phyloP scores from a whole-genome alignment of 208 protist species.

The Phytomonas sp. region DNA sequence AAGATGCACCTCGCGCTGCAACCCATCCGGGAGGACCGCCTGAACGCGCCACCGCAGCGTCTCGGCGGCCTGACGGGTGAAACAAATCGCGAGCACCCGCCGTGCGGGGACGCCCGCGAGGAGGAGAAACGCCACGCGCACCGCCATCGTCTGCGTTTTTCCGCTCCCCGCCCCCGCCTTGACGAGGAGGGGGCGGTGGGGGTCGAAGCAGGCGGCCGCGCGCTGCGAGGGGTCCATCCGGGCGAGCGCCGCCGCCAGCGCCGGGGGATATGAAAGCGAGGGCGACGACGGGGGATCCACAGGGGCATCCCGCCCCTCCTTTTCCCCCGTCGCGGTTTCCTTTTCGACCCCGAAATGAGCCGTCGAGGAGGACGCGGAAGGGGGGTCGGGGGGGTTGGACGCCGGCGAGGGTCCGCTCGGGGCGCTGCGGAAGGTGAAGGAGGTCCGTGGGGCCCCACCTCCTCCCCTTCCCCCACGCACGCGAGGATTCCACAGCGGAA shows the following conservation, averaged over 20 bases:
- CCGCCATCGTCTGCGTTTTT: constrained; percentile 84
- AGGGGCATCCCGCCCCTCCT: no score
- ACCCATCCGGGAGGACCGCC: constrained; percentile 21
- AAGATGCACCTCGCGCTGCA: constrained; percentile 12
- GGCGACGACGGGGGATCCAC: background rate
- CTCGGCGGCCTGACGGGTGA: constrained; percentile 77
- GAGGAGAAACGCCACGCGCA: constrained; percentile 61
- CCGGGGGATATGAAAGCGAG: no score
- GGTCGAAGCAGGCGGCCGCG: constrained; percentile 28
- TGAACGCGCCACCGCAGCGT: constrained; percentile 59
- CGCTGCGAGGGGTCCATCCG: constrained; percentile 55
- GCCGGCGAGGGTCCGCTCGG: background rate
- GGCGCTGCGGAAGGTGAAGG: constrained; percentile 15
- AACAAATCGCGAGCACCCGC: constrained; percentile 75
- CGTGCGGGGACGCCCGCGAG: constrained; percentile 36
- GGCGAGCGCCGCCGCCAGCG: background rate
- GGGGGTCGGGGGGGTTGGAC: background rate
- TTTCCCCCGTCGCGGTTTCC: background rate
- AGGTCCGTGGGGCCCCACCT: constrained; percentile 18
- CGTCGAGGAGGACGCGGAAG: background rate
- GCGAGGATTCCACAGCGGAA: background rate
- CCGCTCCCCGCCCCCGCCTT: constrained; percentile 81
- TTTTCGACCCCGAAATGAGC: background rate
- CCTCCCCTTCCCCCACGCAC: background rate
- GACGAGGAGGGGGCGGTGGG: constrained; percentile 41